Evolutionary conservation across 2,329 filamentous ascomycete species (phyloP), one percentile per base, ranked within the genome.

Genomic region (Sporothrix globosa): DNA sequence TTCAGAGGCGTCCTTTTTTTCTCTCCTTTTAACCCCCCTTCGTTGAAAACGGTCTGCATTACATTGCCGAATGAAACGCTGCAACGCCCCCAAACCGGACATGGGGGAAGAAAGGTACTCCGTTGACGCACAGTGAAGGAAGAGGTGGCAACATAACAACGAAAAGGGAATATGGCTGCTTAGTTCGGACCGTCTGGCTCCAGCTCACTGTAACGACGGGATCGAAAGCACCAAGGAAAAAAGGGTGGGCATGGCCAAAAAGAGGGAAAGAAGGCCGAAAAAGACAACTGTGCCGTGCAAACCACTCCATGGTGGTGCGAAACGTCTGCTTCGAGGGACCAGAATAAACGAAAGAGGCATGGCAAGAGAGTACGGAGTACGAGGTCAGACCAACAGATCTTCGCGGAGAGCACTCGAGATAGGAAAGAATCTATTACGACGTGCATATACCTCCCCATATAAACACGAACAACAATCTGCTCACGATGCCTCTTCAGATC

Each of bases 21-120:
- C 50, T 54, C 44, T 67, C n/a, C 24, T 14, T 39, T 27, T 11
- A 4, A 0, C 24, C 46, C 10, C 17, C 17, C 17, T 46, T 44
- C 41, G 14, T 9, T 27, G 24, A 21, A 24, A 39, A 53, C 63
- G 46, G 48, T 52, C 46, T 52, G 48, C 30, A 17, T 44, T 27
- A 50, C 67, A 58, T 56, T 68, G 67, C 67, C 67, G 67, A 68
- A 68, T 68, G 67, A 44, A 68, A 68, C 67, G 67, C 67, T 68
- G 67, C 67, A 68, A 21, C 67, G 19, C 17, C 39, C 50, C 67
- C 53, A 68, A 68, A 56, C 34, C 10, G 50, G 53, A 68, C 39
- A 58, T 14, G 54, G 48, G 30, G 48, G 52, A 21, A 58, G 44
- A n/a, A 61, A 44, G 56, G 34, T 41, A 24, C 34, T 34, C 34